Conservation (phyloP, 345 rosid genomes). For the Hirschfeldia incana region DNA sequence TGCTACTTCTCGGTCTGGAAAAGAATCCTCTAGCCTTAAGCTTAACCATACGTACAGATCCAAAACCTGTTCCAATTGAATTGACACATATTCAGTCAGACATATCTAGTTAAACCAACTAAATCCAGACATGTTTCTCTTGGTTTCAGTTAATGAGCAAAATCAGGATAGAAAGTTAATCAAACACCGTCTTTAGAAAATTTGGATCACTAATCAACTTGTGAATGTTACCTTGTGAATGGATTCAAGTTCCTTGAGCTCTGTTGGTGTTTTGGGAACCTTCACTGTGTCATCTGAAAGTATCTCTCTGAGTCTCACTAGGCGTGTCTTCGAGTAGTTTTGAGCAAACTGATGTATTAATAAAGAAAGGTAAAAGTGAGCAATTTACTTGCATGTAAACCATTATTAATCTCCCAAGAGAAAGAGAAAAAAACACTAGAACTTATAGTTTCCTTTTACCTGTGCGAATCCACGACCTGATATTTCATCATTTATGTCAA, state of each 20-base stretch:
- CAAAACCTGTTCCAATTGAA: slow-evolving; percentile 54
- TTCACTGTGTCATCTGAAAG: slow-evolving; percentile 64
- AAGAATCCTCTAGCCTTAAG: slow-evolving; percentile 78
- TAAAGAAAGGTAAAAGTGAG: not conserved
- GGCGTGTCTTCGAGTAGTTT: slow-evolving; percentile 62
- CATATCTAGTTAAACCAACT: not conserved
- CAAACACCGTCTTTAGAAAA: not conserved
- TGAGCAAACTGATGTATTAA: slow-evolving; percentile 61
- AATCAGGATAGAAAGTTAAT: not conserved
- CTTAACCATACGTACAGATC: slow-evolving; percentile 95
- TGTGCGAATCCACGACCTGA: slow-evolving; percentile 79
- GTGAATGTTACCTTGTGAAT: slow-evolving; percentile 70
- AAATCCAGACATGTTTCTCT: not conserved
- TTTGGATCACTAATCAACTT: no score
- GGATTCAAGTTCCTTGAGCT: slow-evolving; percentile 87
- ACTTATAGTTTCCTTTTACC: slow-evolving; percentile 42
- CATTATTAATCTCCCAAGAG: not conserved
- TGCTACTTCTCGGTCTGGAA: slow-evolving; percentile 78
- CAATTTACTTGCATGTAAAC: slow-evolving; percentile 2
- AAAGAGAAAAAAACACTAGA: slow-evolving; percentile 1
- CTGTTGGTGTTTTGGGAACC: slow-evolving; percentile 66
- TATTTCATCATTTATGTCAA: slow-evolving; percentile 71
- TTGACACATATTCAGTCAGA: no score
- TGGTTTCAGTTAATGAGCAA: not conserved
- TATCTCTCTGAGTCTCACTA: slow-evolving; percentile 81